phyloP scores from a whole-genome alignment of 2,329 filamentous ascomycete species.

The Penicillium sp. region DNA sequence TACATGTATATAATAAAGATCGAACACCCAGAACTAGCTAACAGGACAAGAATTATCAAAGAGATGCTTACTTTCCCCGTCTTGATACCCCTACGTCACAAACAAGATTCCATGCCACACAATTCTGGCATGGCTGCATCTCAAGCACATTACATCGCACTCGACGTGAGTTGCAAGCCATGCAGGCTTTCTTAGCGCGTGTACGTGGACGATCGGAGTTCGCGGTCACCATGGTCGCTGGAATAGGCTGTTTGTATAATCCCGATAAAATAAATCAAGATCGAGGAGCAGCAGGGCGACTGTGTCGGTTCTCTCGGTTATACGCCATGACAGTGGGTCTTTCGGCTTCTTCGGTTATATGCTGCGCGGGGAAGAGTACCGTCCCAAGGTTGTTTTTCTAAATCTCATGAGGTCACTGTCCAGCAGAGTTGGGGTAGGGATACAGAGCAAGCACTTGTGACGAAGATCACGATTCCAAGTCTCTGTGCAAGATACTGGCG shows the following conservation, averaged over 20 bases:
- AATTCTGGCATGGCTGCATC: slow-evolving; percentile 46
- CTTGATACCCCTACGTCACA: slow-evolving; percentile 46
- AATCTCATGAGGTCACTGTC: too few relatives aligned
- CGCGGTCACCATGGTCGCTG: slow-evolving; percentile 6
- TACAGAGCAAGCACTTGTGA: too few relatives aligned
- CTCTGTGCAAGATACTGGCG: too few relatives aligned
- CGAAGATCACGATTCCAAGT: too few relatives aligned
- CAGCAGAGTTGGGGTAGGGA: too few relatives aligned
- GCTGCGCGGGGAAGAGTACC: slow-evolving; percentile 31
- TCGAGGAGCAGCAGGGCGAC: neutral
- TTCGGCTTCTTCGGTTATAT: slow-evolving; percentile 22
- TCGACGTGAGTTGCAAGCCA: slow-evolving; percentile 46
- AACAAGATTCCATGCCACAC: slow-evolving; percentile 33
- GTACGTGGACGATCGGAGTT: slow-evolving; percentile 18
- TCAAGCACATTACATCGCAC: slow-evolving; percentile 51
- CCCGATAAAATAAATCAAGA: neutral
- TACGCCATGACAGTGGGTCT: neutral
- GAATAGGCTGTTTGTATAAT: slow-evolving; percentile 15
- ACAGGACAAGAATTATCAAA: neutral
- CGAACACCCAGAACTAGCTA: too few relatives aligned
- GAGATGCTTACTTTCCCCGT: slow-evolving; percentile 42
- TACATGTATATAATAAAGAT: neutral
- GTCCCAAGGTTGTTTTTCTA: too few relatives aligned
- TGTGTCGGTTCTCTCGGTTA: slow-evolving; percentile 14
- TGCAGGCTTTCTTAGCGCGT: slow-evolving; percentile 46